These are phyloP conservation scores for Lyophyllum decastes DNA, from an alignment of 768 basidiomycete genomes.

Conservation along the genomic window DNA sequence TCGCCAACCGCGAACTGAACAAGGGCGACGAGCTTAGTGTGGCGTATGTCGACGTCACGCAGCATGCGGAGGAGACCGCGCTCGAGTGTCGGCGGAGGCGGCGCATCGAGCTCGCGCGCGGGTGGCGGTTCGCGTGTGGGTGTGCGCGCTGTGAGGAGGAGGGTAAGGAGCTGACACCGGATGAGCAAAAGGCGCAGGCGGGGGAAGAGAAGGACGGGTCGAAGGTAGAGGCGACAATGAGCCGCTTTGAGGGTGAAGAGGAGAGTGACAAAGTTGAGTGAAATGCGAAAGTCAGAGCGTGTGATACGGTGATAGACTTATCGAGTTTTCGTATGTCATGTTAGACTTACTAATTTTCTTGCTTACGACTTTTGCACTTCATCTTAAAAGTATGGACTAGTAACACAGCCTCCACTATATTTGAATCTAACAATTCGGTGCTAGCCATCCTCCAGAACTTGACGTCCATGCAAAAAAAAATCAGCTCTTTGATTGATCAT, in stretches of 20 bases:
- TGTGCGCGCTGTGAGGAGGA: constrained; percentile 70
- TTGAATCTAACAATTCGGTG: not conserved
- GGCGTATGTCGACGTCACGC: constrained; percentile 71
- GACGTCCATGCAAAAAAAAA: no score
- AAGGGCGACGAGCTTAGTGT: constrained; percentile 77
- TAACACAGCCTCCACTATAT: not conserved
- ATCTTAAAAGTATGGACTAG: constrained; percentile 1
- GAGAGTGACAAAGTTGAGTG: constrained; percentile 18
- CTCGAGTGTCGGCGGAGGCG: constrained; percentile 63
- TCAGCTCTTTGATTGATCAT: no score
- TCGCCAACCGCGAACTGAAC: constrained; percentile 67
- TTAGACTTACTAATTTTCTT: not conserved
- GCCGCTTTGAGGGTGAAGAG: constrained; percentile 22
- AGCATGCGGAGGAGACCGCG: constrained; percentile 51
- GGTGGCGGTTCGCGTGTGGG: constrained; percentile 80
- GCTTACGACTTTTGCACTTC: not conserved
- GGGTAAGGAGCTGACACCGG: constrained; percentile 34
- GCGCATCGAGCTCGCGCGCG: constrained; percentile 72
- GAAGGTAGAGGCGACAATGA: constrained; percentile 38
- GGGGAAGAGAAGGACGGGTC: constrained; percentile 52
- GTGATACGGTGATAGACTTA: not conserved
- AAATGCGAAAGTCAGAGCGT: not conserved
- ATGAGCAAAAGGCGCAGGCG: constrained; percentile 30
- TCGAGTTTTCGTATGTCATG: not conserved
- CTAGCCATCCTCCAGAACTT: no score